phyloP scores from a whole-genome alignment of 2,329 filamentous ascomycete species.

The Periconia macrospinosa region DNA sequence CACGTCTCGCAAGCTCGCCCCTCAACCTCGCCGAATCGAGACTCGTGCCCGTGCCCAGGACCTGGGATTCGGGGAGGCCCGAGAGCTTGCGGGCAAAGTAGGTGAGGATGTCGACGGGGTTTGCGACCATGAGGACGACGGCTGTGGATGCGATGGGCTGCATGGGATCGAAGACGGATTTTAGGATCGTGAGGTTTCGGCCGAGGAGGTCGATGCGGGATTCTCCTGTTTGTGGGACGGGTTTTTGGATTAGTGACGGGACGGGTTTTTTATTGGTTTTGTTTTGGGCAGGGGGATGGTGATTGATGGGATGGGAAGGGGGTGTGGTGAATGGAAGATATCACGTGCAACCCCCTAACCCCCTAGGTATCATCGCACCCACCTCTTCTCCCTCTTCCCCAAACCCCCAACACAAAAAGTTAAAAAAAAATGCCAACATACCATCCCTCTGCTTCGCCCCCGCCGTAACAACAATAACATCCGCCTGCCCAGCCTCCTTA shows the following conservation, averaged over 20 bases:
- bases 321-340: too few species aligned
- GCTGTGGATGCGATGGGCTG: slow-evolving; percentile 52
- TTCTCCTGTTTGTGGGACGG: slow-evolving; percentile 40
- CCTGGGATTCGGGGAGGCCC: slow-evolving; percentile 52
- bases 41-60: slow-evolving; percentile 58
- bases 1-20: slow-evolving; percentile 46
- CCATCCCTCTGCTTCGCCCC: slow-evolving; percentile 55
- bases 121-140: slow-evolving; percentile 56
- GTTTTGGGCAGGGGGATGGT: too few species aligned
- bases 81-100: slow-evolving; percentile 53
- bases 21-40: slow-evolving; percentile 56
- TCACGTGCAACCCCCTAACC: too few species aligned
- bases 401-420: neutral
- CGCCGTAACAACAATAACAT: slow-evolving; percentile 59
- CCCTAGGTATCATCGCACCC: too few species aligned
- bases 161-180: slow-evolving; percentile 53
- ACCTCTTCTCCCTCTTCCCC: neutral
- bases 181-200: slow-evolving; percentile 53
- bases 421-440: slow-evolving; percentile 11
- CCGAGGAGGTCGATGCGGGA: slow-evolving; percentile 51
- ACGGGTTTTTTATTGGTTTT: too few species aligned
- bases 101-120: slow-evolving; percentile 59
- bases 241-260: neutral
- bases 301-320: too few species aligned
- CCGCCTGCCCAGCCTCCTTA: slow-evolving; percentile 55